Evolutionary conservation across 129 eudicot species (phyloP), one percentile per base, ranked within the genome.

Genomic region (Gnaphalium uliginosum): DNA sequence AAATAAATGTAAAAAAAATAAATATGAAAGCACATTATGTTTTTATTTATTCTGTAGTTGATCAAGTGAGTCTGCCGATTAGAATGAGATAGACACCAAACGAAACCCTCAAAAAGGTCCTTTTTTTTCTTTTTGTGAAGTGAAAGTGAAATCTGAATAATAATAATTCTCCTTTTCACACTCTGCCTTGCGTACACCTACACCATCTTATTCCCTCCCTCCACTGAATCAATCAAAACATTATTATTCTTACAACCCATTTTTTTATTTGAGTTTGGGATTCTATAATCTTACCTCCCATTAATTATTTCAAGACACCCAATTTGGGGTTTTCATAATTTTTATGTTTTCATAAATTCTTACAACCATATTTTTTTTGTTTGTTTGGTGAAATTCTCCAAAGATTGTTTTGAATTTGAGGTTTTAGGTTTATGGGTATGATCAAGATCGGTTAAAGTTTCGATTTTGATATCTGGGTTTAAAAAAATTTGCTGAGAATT

Each of bases 141-240:
- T 48, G 64, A 78, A 70, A 60, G 76, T 48, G 56, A 51, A 66
- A 78, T 58, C 61, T 27, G 37, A 25, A 19, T 56, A 56, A 56
- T n/a, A 56, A 56, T 6, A 62, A 78, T 78, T 78, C 81, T 63
- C 64, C 76, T 69, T 60, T 78, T 78, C 81, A 70, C 81, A 78
- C 81, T 19, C 74, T 67, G 66, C 66, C 58, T 68, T 76, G 81
- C 76, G 81, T 69, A 77, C 75, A 77, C 81, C 81, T 68, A 37
- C 35, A 61, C 30, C 81, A 30, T 76, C 68, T 5, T 53, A 76
- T 66, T 65, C 79, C 66, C 25, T 60, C 41, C 51, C 66, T 39
- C 81, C 81, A 68, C 75, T 78, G 70, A 61, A 77, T 68, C 71
- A 23, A 62, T 13, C 67, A 11, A 61, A 23, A 2, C 35, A 17